Base-by-base conservation (phyloP, 2,329 filamentous ascomycete species). In the Cladophialophora yegresii region DNA sequence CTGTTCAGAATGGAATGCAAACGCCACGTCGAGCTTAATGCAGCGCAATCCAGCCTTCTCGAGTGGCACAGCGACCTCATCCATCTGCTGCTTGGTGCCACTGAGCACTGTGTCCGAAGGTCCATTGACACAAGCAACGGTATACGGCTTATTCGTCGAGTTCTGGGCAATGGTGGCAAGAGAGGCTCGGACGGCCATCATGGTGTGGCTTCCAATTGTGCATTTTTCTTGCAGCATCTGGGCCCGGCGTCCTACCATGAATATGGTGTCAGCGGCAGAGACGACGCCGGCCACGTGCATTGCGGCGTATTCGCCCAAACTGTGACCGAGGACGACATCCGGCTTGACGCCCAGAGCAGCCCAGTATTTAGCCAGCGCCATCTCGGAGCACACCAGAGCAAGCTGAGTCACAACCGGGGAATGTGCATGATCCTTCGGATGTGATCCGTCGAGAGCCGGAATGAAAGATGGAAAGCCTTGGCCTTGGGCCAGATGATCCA, bases 101-200 rank as follows among this genome's bases (percentile, higher is more conserved):
- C 85, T 85, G n/a, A 95, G 80, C 1, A 95, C 91, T 9, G 87
- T 92, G 73, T 92, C 89, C 56, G 85, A 81, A 0, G 88, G 87
- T 0, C 88, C 86, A 71, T 96, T 96, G 74, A 92, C 84, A 78
- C 91, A 96, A n/a, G 91, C 88, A 66, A 87, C 77, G 69, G 85
- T 33, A 26, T 16, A 32, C 16, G 53, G 28, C n/a, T 54, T 54
- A 10, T 36, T n/a, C n/a, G 53, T 28, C 9, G 30, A 33, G 30
- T 36, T 32, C 12, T 70, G 63, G 3, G 73, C 62, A 2, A 76
- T 69, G 0, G 66, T 67, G 2, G 61, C 64, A 6, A 66, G 23
- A 47, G 77, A 74, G 0, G 72, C 76, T 51, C 79, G 69, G 0
- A 78, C 59, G 0, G 72, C 70, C 6, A 78, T 58, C 77, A 78